Conservation (phyloP, 2,329 filamentous ascomycete genomes). For the Fusarium sublunatum region DNA sequence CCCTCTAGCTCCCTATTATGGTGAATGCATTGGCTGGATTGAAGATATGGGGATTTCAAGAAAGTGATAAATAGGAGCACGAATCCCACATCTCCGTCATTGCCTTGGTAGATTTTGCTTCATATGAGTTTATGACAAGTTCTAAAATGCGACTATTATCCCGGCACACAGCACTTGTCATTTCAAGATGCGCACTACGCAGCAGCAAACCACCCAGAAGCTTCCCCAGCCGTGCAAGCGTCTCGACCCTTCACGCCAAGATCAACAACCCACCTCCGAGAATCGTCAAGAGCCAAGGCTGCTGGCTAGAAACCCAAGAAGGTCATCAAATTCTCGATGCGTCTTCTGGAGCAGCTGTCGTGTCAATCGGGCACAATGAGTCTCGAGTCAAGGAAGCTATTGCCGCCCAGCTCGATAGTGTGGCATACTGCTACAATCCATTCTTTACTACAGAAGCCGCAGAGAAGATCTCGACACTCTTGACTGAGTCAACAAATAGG, state of each 20-base stretch:
- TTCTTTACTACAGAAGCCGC: slow-evolving; percentile 32
- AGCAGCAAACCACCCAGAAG: accelerated
- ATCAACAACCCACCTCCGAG: slow-evolving; percentile 31
- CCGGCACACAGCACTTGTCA: accelerated
- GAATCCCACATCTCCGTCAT: not conserved
- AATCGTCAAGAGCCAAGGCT: slow-evolving; percentile 23
- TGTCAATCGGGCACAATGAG: slow-evolving; percentile 31
- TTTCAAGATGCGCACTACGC: not conserved
- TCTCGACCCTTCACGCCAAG: slow-evolving; percentile 33
- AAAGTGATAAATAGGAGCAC: slow-evolving; percentile 5
- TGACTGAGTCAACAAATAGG: slow-evolving; percentile 23
- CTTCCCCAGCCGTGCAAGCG: not conserved
- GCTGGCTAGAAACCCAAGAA: slow-evolving; percentile 29
- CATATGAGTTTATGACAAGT: no score
- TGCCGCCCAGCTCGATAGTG: slow-evolving; percentile 6
- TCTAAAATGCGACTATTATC: not conserved
- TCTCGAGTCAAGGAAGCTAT: slow-evolving; percentile 30
- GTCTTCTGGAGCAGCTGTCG: slow-evolving; percentile 35
- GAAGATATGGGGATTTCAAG: not conserved
- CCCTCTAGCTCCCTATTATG: slow-evolving; percentile 10
- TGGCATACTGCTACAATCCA: slow-evolving; percentile 33
- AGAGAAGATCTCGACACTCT: slow-evolving; percentile 19
- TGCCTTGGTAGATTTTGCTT: no score
- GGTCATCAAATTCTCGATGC: slow-evolving; percentile 25
- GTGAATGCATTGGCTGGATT: not conserved